These are phyloP conservation scores for Tylopilus felleus DNA, from an alignment of 768 basidiomycete genomes.

Conservation along the genomic window DNA sequence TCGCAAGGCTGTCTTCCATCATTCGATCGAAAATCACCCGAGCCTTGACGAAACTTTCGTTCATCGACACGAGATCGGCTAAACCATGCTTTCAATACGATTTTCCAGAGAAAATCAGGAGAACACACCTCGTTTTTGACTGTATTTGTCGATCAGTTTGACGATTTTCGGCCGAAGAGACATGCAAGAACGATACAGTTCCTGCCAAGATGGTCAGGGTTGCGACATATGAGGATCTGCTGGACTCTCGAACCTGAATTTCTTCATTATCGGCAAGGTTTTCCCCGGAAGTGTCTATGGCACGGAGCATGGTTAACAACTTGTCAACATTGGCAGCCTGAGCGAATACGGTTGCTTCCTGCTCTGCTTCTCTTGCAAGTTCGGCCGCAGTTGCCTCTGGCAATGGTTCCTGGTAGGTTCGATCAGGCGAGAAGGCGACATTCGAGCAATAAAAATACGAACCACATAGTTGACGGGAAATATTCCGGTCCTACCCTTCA, in stretches of 20 bases:
- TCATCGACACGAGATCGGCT: slow-evolving; percentile 95
- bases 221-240: neutral
- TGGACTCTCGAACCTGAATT: slow-evolving; percentile 55
- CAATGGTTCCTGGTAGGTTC: slow-evolving; percentile 60
- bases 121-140: slow-evolving; percentile 73
- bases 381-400: slow-evolving; percentile 80
- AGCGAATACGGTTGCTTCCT: slow-evolving; percentile 84
- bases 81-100: neutral
- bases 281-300: slow-evolving; percentile 71
- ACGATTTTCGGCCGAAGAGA: slow-evolving; percentile 91
- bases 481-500: slow-evolving; percentile 87
- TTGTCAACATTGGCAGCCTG: slow-evolving; percentile 85
- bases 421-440: neutral
- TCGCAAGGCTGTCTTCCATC: slow-evolving; percentile 86
- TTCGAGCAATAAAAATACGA: slow-evolving; percentile 28
- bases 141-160: slow-evolving; percentile 95
- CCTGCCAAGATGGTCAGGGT: slow-evolving; percentile 42
- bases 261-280: slow-evolving; percentile 90
- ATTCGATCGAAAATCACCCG: slow-evolving; percentile 87
- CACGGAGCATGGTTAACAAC: slow-evolving; percentile 68
- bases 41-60: slow-evolving; percentile 88
- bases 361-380: slow-evolving; percentile 76
- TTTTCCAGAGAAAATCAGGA: neutral
- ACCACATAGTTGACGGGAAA: slow-evolving; percentile 98
- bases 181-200: slow-evolving; percentile 89